phyloP scores from a whole-genome alignment of 129 eudicot species.

The Pulicaria dysenterica region DNA sequence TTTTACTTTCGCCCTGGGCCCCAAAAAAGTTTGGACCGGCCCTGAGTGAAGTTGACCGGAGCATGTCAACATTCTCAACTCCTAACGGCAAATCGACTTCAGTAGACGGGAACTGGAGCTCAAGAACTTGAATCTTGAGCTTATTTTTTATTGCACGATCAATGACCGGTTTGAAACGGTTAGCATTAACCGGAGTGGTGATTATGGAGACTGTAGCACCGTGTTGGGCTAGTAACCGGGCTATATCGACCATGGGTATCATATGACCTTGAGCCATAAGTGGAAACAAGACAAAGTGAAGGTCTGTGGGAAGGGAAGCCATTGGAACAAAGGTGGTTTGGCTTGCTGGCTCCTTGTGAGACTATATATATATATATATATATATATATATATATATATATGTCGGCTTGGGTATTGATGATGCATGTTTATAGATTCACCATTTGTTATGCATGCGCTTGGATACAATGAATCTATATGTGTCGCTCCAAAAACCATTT shows the following conservation, averaged over 20 bases:
- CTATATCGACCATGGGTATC: conserved; percentile 48
- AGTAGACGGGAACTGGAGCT: conserved; percentile 13
- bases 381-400: no score
- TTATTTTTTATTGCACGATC: not conserved
- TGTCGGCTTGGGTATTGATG: no score
- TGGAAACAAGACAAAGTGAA: conserved; percentile 43
- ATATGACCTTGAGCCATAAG: conserved; percentile 43
- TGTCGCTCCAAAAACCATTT: not conserved
- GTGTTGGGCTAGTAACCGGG: conserved; percentile 42
- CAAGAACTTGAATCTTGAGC: conserved; percentile 34
- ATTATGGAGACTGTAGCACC: conserved; percentile 35
- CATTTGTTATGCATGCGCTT: conserved; percentile 20
- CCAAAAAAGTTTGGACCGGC: no score
- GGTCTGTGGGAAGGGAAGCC: conserved; percentile 8
- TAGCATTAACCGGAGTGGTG: conserved; percentile 45
- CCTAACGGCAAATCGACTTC: conserved; percentile 23
- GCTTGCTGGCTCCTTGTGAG: no score
- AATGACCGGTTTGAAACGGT: conserved; percentile 30
- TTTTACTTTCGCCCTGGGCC: no score
- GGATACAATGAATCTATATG: not conserved
- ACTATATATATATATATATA: no score
- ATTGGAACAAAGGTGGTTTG: not conserved
- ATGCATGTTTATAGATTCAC: not conserved
- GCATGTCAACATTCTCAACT: conserved; percentile 18
- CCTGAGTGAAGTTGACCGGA: not conserved